Conservation (phyloP, 208 protist genomes). For the Naegleria gruberi region DNA sequence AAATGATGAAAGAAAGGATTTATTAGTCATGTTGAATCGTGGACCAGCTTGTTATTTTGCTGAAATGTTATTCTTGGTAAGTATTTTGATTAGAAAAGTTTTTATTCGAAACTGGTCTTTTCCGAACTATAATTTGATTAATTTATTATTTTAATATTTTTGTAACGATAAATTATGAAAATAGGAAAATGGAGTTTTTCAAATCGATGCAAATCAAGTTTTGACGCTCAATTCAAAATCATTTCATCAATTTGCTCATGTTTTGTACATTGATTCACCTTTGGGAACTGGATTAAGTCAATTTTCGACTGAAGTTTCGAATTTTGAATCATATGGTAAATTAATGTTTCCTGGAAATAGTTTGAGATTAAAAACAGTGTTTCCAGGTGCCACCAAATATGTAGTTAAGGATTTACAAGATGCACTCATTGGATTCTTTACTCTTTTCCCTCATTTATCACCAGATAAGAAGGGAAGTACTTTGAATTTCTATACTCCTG, state of each 20-base stretch:
- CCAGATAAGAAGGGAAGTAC: not conserved
- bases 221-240: not conserved
- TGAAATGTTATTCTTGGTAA: not conserved
- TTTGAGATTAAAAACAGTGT: not conserved
- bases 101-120: too few species aligned
- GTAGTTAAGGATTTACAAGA: not conserved
- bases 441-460: not conserved
- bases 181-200: not conserved
- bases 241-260: not conserved
- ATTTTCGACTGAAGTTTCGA: not conserved
- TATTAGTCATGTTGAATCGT: not conserved
- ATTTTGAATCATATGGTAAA: not conserved
- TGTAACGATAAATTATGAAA: not conserved
- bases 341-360: not conserved
- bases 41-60: not conserved
- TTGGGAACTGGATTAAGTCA: not conserved
- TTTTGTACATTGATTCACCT: not conserved
- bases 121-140: not conserved
- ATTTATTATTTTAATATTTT: too few species aligned
- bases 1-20: not conserved
- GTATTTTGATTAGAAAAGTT: not conserved
- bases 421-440: not conserved
- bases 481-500: not conserved
- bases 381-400: not conserved
- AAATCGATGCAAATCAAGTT: not conserved